These are phyloP conservation scores for Aureobasidium sp. DNA, from an alignment of 2,329 filamentous ascomycete genomes.

Conservation along the genomic window DNA sequence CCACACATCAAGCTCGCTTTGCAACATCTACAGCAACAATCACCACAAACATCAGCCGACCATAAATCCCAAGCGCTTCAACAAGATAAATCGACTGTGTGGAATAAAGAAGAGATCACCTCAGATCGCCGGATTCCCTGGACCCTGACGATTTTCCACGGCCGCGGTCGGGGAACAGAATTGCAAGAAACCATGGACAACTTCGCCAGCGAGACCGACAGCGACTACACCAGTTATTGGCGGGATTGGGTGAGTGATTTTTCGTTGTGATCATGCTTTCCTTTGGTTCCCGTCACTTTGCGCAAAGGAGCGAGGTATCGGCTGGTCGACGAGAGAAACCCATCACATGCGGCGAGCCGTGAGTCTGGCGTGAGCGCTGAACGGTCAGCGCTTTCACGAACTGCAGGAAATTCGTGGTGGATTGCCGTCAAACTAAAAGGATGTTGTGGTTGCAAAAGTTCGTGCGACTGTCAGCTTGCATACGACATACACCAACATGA, in stretches of 20 bases:
- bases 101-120: neutral
- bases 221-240: constrained; percentile 99
- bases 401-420: neutral
- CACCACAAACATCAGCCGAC: neutral
- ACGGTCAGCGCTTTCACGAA: neutral
- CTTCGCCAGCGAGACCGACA: constrained; percentile 95
- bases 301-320: neutral
- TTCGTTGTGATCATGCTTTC: neutral
- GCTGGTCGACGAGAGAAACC: neutral
- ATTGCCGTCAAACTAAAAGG: neutral
- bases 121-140: neutral
- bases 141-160: neutral
- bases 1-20: neutral
- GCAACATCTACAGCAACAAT: neutral
- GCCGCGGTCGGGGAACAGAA: neutral
- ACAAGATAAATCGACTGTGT: neutral
- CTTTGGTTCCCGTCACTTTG: neutral
- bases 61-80: neutral
- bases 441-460: neutral
- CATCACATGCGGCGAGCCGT: neutral
- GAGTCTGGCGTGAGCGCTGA: neutral
- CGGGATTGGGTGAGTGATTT: constrained; percentile 80
- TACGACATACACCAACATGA: neutral
- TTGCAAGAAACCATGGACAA: constrained; percentile 64
- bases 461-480: neutral